Evolutionary conservation across 2,329 filamentous ascomycete species (phyloP).

Genomic region (Neonectria ditissima): DNA sequence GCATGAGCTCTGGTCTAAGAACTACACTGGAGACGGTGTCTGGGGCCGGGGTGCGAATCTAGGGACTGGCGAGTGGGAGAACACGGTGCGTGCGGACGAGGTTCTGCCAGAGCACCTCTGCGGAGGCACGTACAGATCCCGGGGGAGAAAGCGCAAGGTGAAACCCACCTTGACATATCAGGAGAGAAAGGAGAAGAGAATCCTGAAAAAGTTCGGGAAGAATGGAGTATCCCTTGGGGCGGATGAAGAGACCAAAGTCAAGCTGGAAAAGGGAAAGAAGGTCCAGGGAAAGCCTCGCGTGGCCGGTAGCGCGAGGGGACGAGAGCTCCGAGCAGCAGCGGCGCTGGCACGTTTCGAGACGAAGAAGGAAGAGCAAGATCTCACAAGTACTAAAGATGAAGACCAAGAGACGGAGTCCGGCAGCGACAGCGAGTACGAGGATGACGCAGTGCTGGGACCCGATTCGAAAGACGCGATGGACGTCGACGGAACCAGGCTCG

Average conservation of each 20-base stretch:
- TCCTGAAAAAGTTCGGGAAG: slow-evolving; percentile 80
- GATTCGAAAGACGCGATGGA: slow-evolving; percentile 69
- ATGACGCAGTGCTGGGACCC: slow-evolving; percentile 54
- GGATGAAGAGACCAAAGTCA: slow-evolving; percentile 73
- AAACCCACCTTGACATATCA: slow-evolving; percentile 71
- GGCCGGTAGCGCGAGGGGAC: slow-evolving; percentile 77
- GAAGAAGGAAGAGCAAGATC: slow-evolving; percentile 59
- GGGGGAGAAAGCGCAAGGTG: slow-evolving; percentile 66
- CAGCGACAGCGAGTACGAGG: slow-evolving; percentile 63
- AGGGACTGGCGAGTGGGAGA: slow-evolving; percentile 69
- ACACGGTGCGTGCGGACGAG: slow-evolving; percentile 65
- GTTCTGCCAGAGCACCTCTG: slow-evolving; percentile 78
- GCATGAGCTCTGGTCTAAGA: slow-evolving; percentile 74
- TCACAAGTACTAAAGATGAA: slow-evolving; percentile 45
- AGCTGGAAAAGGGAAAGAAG: slow-evolving; percentile 75
- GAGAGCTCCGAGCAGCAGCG: slow-evolving; percentile 81
- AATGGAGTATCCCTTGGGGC: slow-evolving; percentile 77
- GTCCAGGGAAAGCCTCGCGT: slow-evolving; percentile 76
- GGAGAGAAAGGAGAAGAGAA: slow-evolving; percentile 78
- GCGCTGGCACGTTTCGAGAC: slow-evolving; percentile 79
- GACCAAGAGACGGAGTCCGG: slow-evolving; percentile 54
- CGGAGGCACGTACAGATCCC: slow-evolving; percentile 80
- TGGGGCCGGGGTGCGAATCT: slow-evolving; percentile 81
- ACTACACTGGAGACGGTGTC: slow-evolving; percentile 83
- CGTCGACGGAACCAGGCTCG: slow-evolving; percentile 71